Conservation (phyloP, 2,329 filamentous ascomycete genomes). For the Chaetothyriales sp. region DNA sequence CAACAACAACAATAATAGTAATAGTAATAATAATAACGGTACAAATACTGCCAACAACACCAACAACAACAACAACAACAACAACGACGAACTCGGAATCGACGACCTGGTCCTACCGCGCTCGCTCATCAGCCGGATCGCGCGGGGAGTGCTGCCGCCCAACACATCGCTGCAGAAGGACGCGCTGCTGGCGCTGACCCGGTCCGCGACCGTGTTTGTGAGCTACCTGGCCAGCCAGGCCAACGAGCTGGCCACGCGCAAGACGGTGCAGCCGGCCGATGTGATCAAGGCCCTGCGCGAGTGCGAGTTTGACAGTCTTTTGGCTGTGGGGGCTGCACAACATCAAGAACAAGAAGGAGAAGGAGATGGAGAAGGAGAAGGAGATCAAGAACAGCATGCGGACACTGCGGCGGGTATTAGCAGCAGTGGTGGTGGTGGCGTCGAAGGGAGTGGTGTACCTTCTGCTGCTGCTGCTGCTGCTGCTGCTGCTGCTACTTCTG, state of each 20-base stretch:
- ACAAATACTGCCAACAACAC: too few relatives aligned
- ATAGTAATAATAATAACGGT: too few relatives aligned
- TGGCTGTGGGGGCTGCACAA: constrained; percentile 15
- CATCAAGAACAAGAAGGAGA: constrained; percentile 5
- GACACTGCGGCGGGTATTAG: too few relatives aligned
- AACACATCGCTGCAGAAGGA: constrained; percentile 53
- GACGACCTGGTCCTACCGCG: constrained; percentile 49
- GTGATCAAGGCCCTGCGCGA: constrained; percentile 46
- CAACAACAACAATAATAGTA: too few relatives aligned
- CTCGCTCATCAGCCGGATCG: constrained; percentile 45
- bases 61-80: constrained; percentile 9
- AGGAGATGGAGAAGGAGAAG: constrained; percentile 32
- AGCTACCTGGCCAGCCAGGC: constrained; percentile 41
- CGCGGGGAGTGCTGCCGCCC: constrained; percentile 47
- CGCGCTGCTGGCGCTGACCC: constrained; percentile 47
- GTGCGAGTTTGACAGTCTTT: constrained; percentile 34
- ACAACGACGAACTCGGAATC: constrained; percentile 5
- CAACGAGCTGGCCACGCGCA: constrained; percentile 46
- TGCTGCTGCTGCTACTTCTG: background rate
- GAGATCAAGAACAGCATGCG: too few relatives aligned
- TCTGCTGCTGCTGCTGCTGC: too few relatives aligned
- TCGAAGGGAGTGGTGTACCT: too few relatives aligned
- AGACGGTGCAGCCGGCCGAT: constrained; percentile 46
- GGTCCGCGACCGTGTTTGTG: constrained; percentile 52
- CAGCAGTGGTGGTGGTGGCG: too few relatives aligned